Conservation (phyloP, 345 rosid genomes). For the Leavenworthia alabamica region DNA sequence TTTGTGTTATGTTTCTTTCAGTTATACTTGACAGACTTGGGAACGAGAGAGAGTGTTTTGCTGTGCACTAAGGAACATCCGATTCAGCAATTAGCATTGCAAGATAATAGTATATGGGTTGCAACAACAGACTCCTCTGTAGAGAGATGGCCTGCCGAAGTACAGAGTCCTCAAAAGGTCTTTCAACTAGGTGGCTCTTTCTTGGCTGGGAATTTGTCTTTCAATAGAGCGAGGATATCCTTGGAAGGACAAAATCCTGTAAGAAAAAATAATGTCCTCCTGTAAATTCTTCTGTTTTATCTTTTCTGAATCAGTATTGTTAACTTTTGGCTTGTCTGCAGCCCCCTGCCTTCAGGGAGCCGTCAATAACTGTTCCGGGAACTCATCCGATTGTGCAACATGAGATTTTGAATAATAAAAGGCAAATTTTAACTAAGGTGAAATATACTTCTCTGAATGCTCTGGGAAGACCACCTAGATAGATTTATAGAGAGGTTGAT, state of each 20-base stretch:
- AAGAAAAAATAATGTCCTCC: conserved; percentile 32
- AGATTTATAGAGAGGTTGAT: background rate
- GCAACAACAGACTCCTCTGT: conserved; percentile 92
- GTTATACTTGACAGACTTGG: conserved; percentile 97
- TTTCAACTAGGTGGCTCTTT: conserved; percentile 90
- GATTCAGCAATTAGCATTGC: conserved; percentile 76
- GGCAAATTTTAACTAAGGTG: conserved; percentile 97
- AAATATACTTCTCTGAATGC: conserved; percentile 3
- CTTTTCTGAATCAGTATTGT: background rate
- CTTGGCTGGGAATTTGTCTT: conserved; percentile 94
- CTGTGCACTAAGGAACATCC: conserved; percentile 93
- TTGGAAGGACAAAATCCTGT: conserved; percentile 91
- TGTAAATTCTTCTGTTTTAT: background rate
- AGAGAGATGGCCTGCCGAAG: conserved; percentile 93
- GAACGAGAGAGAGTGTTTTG: conserved; percentile 88
- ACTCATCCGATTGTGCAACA: conserved; percentile 88
- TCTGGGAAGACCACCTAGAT: conserved; percentile 1
- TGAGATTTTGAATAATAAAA: conserved; percentile 89
- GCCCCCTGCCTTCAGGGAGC: conserved; percentile 82
- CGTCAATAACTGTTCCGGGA: conserved; percentile 68
- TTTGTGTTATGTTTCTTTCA: conserved; percentile 31
- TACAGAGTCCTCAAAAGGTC: conserved; percentile 69
- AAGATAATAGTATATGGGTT: conserved; percentile 86
- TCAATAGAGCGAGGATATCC: conserved; percentile 93
- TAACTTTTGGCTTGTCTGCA: conserved; percentile 29